phyloP scores from a whole-genome alignment of 1,284 basidiomycete species.

The Gymnopus androsaceus region DNA sequence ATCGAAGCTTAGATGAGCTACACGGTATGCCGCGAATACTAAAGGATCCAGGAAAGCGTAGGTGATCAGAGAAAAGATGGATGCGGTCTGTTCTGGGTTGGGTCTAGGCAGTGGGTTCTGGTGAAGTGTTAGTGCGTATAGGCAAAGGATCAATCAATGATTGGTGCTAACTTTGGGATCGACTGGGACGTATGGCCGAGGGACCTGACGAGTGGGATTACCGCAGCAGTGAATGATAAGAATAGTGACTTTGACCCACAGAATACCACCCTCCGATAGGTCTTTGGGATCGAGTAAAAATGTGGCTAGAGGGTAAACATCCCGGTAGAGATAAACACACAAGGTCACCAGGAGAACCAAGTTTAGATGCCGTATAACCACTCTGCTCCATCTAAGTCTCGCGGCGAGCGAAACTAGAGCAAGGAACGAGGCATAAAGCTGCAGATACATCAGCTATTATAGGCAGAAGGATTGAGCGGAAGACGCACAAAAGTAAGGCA shows the following conservation, averaged over 20 bases:
- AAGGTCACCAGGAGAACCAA: conserved; percentile 39
- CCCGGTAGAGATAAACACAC: conserved; percentile 60
- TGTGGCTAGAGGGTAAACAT: conserved; percentile 63
- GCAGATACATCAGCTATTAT: not conserved
- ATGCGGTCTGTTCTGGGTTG: conserved; percentile 70
- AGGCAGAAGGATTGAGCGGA: too few relatives aligned
- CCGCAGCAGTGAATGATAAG: conserved; percentile 35
- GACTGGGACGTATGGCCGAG: conserved; percentile 44
- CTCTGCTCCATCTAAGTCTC: conserved; percentile 29
- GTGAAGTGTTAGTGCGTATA: not conserved
- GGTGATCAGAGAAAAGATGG: conserved; percentile 53
- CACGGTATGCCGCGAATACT: conserved; percentile 45
- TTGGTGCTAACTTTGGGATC: conserved; percentile 42
- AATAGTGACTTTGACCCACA: conserved; percentile 40
- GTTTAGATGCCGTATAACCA: conserved; percentile 35
- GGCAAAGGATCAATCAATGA: not conserved
- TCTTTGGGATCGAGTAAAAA: conserved; percentile 39
- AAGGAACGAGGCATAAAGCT: conserved; percentile 34
- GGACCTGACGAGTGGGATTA: conserved; percentile 42
- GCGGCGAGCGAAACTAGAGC: conserved; percentile 32
- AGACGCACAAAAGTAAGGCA: conserved; percentile 37
- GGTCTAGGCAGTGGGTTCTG: conserved; percentile 45
- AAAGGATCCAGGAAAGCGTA: conserved; percentile 62
- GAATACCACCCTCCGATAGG: conserved; percentile 30
- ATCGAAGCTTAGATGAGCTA: conserved; percentile 44